These are phyloP conservation scores for Xylaria hypoxylon DNA, from an alignment of 2,329 filamentous ascomycete genomes.

Conservation along the genomic window DNA sequence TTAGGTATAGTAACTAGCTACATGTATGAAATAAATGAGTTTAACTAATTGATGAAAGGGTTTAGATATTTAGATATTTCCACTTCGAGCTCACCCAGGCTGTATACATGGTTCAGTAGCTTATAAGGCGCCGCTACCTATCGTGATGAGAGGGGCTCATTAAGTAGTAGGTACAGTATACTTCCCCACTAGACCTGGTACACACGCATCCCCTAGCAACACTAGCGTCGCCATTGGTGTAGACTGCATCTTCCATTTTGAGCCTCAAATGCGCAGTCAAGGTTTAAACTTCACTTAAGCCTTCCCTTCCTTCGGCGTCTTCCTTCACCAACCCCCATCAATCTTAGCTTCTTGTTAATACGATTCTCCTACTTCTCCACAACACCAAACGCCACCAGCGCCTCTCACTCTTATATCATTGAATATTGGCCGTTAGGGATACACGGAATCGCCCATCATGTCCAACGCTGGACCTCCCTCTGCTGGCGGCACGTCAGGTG, in stretches of 20 bases:
- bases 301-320: background rate
- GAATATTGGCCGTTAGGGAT: background rate
- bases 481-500: conserved; percentile 43
- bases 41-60: no score
- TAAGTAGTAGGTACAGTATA: background rate
- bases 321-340: background rate
- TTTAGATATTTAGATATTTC: no score
- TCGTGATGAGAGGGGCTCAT: no score
- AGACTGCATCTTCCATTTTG: conserved; percentile 31
- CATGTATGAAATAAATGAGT: no score
- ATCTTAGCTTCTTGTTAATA: background rate
- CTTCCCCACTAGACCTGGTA: background rate
- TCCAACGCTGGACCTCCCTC: conserved; percentile 42
- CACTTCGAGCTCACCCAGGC: no score
- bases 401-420: background rate
- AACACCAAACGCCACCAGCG: background rate
- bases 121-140: no score
- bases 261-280: conserved; percentile 38
- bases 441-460: conserved; percentile 35
- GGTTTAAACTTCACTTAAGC: background rate
- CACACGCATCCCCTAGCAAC: background rate
- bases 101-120: no score
- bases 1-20: no score
- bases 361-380: background rate
- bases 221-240: conserved; percentile 7